Evolutionary conservation across 352 stramenopile genomes (phyloP), one percentile per base, ranked within the genome.

Genomic region (Phytopythium delawarense): DNA sequence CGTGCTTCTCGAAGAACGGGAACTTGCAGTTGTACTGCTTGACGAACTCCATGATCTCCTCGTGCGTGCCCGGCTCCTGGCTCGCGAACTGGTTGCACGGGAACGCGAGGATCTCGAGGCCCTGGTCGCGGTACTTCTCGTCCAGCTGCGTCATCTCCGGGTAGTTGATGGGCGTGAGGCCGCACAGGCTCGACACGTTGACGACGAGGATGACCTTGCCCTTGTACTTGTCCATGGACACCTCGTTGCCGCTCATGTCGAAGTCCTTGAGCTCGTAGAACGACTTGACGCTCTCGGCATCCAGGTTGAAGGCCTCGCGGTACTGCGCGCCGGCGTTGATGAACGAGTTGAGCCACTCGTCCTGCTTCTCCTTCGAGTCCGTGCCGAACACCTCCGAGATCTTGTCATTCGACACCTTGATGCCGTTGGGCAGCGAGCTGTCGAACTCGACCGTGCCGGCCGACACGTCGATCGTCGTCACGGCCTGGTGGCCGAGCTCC

Each of bases 61-160:
- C 90, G 71, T 97, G 90, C 8, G 64, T 77, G 39, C 76, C 78
- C 8, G 70, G 70, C 63, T 76, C 70, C 60, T 74, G 70, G 13
- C 63, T 61, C 32, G 60, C 57, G 64, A 97, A 96, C 67, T 96
- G 87, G 72, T 96, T 96, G 72, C 86, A 96, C n/a, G 90, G 90
- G 71, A 96, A 97, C 0, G 72, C 83, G 16, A 96, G 66, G 35
- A 92, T 68, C 57, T 85, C 78, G 20, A 96, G 71, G 1, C 82
- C 84, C 37, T 81, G 64, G 7, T 76, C 67, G 39, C 74, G 62
- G 69, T 90, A 93, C 64, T 93, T 92, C 42, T 88, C 77, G 50
- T 79, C 69, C 16, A 96, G 62, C 66, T 90, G 67, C 28, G 72
- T 68, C 46, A 96, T 79, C 78, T 97, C 84, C 57, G 82, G 87